These are phyloP conservation scores for Xylaria sp. DNA, from an alignment of 2,329 filamentous ascomycete genomes.

Conservation along the genomic window DNA sequence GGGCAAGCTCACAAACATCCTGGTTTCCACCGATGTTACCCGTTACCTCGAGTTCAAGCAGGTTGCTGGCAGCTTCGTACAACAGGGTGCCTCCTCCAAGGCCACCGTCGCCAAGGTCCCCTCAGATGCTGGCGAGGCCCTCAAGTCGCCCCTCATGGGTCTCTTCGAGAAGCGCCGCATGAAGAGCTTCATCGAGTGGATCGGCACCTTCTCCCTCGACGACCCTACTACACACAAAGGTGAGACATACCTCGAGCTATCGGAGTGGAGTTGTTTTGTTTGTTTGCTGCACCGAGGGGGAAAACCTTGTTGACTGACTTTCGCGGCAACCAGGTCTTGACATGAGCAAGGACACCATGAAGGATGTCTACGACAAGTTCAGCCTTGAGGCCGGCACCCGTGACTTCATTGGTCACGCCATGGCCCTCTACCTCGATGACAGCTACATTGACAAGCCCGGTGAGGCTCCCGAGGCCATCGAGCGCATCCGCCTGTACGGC, in stretches of 20 bases:
- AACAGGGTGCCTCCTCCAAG: slow-evolving; percentile 76
- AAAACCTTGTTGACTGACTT: slow-evolving; percentile 5
- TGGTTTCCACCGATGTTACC: slow-evolving; percentile 90
- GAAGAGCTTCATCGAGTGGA: slow-evolving; percentile 94
- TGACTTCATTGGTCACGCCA: slow-evolving; percentile 96
- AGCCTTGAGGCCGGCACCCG: slow-evolving; percentile 82
- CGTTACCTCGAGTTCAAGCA: slow-evolving; percentile 89
- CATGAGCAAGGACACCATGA: slow-evolving; percentile 77
- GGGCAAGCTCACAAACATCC: slow-evolving; percentile 95
- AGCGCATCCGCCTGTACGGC: slow-evolving; percentile 91
- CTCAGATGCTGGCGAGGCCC: slow-evolving; percentile 82
- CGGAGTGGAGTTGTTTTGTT: not conserved
- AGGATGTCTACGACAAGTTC: slow-evolving; percentile 98
- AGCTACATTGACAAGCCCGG: slow-evolving; percentile 73
- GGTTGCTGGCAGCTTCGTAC: slow-evolving; percentile 93
- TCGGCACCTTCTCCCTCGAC: slow-evolving; percentile 76
- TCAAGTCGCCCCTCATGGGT: slow-evolving; percentile 91
- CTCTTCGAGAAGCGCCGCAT: slow-evolving; percentile 96
- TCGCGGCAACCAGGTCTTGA: slow-evolving; percentile 62
- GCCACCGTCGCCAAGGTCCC: slow-evolving; percentile 96
- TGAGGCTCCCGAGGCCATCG: slow-evolving; percentile 74
- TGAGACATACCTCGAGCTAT: slow-evolving; percentile 38
- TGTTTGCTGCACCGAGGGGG: not conserved
- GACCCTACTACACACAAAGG: slow-evolving; percentile 87
- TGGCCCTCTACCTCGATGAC: slow-evolving; percentile 92